Evolutionary conservation across 2,329 filamentous ascomycete species (phyloP).

Genomic region (Xylariaceae sp.): DNA sequence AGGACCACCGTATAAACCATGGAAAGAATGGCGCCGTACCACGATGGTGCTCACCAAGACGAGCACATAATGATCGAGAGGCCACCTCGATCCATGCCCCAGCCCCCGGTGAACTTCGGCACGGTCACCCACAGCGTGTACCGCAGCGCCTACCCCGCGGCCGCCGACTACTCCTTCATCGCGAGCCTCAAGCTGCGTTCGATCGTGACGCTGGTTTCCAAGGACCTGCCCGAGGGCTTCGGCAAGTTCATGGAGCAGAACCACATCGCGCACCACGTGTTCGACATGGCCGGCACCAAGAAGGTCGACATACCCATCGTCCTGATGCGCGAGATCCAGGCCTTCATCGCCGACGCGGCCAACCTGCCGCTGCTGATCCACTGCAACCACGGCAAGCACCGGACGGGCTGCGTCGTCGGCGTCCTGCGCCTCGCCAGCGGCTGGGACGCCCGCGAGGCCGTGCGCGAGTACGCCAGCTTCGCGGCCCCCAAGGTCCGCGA

Average conservation of each 20-base stretch:
- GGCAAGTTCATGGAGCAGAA: constrained; percentile 56
- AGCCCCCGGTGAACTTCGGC: constrained; percentile 73
- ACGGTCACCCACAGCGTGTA: constrained; percentile 68
- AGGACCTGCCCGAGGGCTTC: constrained; percentile 48
- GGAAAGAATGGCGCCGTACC: too few relatives aligned
- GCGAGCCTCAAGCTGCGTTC: constrained; percentile 64
- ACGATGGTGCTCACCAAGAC: too few relatives aligned
- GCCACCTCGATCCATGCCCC: too few relatives aligned
- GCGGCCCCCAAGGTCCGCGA: constrained; percentile 53
- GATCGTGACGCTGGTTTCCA: constrained; percentile 63
- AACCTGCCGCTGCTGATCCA: constrained; percentile 82
- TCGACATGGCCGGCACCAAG: constrained; percentile 84
- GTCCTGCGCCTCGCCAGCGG: constrained; percentile 67
- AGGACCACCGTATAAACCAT: too few relatives aligned
- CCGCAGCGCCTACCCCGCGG: constrained; percentile 71
- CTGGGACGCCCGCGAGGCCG: constrained; percentile 53
- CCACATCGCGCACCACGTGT: constrained; percentile 64
- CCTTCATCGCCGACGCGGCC: constrained; percentile 59
- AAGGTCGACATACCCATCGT: constrained; percentile 60
- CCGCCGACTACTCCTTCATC: constrained; percentile 64
- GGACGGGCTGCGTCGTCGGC: constrained; percentile 82
- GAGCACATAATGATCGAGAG: too few relatives aligned
- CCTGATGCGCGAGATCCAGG: constrained; percentile 64
- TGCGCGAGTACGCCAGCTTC: constrained; percentile 68
- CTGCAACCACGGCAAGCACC: constrained; percentile 91